Base-by-base conservation (phyloP, 441 rosid genomes). In the Corymbia calophylla region DNA sequence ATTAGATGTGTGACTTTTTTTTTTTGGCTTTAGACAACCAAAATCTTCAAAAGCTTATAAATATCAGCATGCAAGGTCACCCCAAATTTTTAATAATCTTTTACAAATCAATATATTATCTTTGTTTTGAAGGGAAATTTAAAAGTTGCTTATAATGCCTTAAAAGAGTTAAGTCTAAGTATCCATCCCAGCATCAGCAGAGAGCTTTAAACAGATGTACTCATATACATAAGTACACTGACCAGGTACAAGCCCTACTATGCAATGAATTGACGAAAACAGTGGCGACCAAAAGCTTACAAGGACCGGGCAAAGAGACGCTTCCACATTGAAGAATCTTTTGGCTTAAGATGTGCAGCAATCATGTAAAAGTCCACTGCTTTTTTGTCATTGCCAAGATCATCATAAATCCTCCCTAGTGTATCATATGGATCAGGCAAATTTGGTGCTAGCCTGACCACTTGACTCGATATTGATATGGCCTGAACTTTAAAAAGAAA, bases 251-350 rank as follows among this genome's bases (percentile, higher is more conserved):
- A 77, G 51, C 84, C 49, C n/a, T 44, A 39, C 17, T 11, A 89
- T 49, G 56, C 77, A 70, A 51, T 31, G 49, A 82, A 53, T 64
- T 47, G 53, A 88, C 86, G 66, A 68, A 88, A 81, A 86, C 62
- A 64, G 49, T 77, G 84, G 12, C 5, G 17, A 77, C n/a, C n/a
- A 92, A 90, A 60, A 77, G 93, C 97, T 93, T 95, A 97, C 99
- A 91, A 91, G 91, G 94, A 93, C 95, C 97, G 93, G 53, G 93
- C 91, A 92, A 94, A 96, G 91, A 98, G 98, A 88, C 91, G 87
- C 89, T 93, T 93, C 99, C 99, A 97, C 90, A 95, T 91, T 88
- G 97, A 93, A 73, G 97, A 93, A 93, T 96, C 97, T 92, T 94
- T 94, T 31, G 97, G 97, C 89, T 90, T 93, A 88, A 96, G 93